Conservation (phyloP, 257 asterid species). For the Verbascum thapsus region DNA sequence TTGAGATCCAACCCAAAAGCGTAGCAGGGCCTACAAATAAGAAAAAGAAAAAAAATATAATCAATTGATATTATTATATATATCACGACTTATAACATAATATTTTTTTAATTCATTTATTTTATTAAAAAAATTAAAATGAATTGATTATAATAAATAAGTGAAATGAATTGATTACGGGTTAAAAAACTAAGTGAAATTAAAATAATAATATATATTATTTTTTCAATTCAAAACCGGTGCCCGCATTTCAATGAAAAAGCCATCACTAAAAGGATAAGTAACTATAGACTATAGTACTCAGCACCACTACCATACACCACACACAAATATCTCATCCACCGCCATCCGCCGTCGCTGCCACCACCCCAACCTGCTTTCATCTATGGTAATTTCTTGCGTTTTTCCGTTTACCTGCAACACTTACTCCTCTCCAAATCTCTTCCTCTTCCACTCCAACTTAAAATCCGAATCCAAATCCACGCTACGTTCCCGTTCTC, state of each 20-base stretch:
- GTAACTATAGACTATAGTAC: not conserved
- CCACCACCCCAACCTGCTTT: not conserved
- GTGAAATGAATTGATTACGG: no score
- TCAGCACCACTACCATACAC: conserved; percentile 18
- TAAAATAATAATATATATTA: no score
- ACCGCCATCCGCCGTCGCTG: conserved; percentile 20
- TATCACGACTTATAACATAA: no score
- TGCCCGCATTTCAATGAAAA: no score
- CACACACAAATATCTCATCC: not conserved
- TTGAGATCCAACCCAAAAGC: not conserved
- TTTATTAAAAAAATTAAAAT: no score
- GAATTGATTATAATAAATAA: no score
- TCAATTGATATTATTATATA: no score
- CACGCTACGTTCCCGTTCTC: conserved; percentile 28
- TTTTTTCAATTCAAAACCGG: no score
- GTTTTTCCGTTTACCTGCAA: conserved; percentile 41
- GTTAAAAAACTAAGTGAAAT: no score
- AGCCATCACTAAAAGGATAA: no score
- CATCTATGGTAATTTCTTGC: conserved; percentile 47
- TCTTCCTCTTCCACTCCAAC: conserved; percentile 36
- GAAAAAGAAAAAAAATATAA: not conserved
- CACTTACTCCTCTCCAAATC: conserved; percentile 36
- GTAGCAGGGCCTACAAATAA: not conserved
- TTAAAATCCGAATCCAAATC: no score
- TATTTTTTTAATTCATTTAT: no score